Percentiles rank a stretch among this genome's conserved stretches.
phyloP scores from a whole-genome alignment of 805 yeast genomes.

The Torulaspora quercuum region DNA sequence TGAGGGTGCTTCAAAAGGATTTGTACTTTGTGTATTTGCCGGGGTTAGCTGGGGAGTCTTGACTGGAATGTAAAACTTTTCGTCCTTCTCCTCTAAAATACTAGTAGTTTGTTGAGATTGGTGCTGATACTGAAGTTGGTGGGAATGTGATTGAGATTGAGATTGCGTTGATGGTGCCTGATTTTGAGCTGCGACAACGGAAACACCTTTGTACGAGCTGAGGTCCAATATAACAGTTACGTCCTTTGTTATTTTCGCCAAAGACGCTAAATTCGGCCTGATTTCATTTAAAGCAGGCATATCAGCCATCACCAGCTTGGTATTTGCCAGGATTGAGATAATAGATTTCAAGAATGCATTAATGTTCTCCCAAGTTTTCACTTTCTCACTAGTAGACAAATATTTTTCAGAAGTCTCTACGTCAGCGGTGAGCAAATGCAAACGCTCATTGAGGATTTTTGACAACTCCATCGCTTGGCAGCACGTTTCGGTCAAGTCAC shows the following conservation, averaged over 20 bases:
- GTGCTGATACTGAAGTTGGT: constrained; percentile 11
- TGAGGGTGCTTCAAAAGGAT: constrained; percentile 21
- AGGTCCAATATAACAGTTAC: constrained; percentile 80
- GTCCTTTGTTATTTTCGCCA: constrained; percentile 88
- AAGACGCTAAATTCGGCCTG: constrained; percentile 70
- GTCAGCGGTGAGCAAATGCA: constrained; percentile 45
- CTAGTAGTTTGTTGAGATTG: constrained; percentile 7
- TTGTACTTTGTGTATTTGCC: constrained; percentile 8
- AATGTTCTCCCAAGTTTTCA: constrained; percentile 79
- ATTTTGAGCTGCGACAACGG: constrained; percentile 16
- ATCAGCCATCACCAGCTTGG: constrained; percentile 78
- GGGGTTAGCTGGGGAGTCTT: constrained; percentile 23
- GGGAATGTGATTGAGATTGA: constrained; percentile 19
- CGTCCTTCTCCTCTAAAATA: constrained; percentile 5
- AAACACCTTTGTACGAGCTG: constrained; percentile 46
- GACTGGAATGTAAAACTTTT: constrained; percentile 20
- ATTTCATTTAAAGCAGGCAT: constrained; percentile 76
- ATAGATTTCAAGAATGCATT: constrained; percentile 78
- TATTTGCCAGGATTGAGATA: constrained; percentile 76
- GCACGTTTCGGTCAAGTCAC: constrained; percentile 74
- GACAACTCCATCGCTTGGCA: constrained; percentile 80
- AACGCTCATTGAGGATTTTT: constrained; percentile 53
- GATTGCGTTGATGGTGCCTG: constrained; percentile 13
- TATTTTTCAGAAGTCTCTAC: constrained; percentile 34
- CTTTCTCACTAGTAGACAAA: constrained; percentile 49